Evolutionary conservation across 805 yeast genomes (phyloP).

Genomic region (Spathaspora sp.): DNA sequence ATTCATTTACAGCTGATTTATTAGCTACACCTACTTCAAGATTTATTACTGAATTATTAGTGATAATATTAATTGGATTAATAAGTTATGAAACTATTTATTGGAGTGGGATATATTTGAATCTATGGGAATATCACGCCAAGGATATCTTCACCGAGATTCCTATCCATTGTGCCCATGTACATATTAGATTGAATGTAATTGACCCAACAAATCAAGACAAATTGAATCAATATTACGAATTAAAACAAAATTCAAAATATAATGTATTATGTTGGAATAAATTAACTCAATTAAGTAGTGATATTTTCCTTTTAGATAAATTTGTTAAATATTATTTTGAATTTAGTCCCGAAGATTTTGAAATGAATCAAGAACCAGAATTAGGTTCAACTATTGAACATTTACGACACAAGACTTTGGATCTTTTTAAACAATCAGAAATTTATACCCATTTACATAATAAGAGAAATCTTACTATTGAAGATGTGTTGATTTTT

Average conservation of each 20-base stretch:
- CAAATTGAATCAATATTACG: conserved; percentile 25
- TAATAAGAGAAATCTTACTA: conserved; percentile 4
- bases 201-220: conserved; percentile 13
- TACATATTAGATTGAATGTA: conserved; percentile 52
- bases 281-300: conserved; percentile 13
- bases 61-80: conserved; percentile 19
- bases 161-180: conserved; percentile 78
- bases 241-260: conserved; percentile 20
- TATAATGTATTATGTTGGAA: conserved; percentile 23
- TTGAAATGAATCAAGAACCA: conserved; percentile 52
- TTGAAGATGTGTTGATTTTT: conserved; percentile 23
- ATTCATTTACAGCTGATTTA: conserved; percentile 20
- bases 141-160: conserved; percentile 64
- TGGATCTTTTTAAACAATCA: conserved; percentile 49
- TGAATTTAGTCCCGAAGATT: conserved; percentile 82
- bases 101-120: conserved; percentile 40
- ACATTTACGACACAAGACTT: conserved; percentile 55
- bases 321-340: conserved; percentile 52
- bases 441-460: conserved; percentile 19
- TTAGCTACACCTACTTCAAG: conserved; percentile 23
- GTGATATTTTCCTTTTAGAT: conserved; percentile 16
- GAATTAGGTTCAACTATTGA: conserved; percentile 68
- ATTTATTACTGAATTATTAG: conserved; percentile 25
- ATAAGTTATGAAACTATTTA: conserved; percentile 39
- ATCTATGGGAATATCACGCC: conserved; percentile 48